Conservation (phyloP, 768 basidiomycete genomes). For the Pluteus cervinus region DNA sequence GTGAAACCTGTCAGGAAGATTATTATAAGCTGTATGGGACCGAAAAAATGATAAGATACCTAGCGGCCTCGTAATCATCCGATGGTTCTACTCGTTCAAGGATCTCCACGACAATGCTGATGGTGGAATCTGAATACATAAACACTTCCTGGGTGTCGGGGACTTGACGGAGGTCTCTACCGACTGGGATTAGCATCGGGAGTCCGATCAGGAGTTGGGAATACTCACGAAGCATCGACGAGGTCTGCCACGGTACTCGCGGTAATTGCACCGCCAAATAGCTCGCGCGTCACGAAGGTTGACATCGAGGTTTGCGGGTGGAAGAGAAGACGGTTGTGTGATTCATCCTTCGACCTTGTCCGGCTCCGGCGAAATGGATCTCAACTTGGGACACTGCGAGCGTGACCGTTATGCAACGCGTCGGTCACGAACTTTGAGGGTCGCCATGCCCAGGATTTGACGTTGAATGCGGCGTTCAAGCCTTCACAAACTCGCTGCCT, state of each 20-base stretch:
- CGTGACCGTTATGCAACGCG: slow-evolving; percentile 21
- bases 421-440: slow-evolving; percentile 15
- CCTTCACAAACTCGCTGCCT: slow-evolving; percentile 4
- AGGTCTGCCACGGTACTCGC: slow-evolving; percentile 49
- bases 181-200: slow-evolving; percentile 4
- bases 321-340: not conserved
- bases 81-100: slow-evolving; percentile 62
- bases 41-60: slow-evolving; percentile 35
- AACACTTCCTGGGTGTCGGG: slow-evolving; percentile 96
- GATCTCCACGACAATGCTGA: slow-evolving; percentile 82
- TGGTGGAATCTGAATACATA: slow-evolving; percentile 58
- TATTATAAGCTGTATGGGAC: slow-evolving; percentile 1
- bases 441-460: slow-evolving; percentile 6
- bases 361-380: slow-evolving; percentile 12
- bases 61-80: slow-evolving; percentile 57
- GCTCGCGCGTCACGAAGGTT: slow-evolving; percentile 28
- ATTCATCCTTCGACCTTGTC: too few relatives aligned
- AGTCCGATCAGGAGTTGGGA: slow-evolving; percentile 1
- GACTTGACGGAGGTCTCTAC: slow-evolving; percentile 56
- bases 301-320: slow-evolving; percentile 10
- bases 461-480: not conserved
- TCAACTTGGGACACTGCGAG: slow-evolving; percentile 14
- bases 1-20: slow-evolving; percentile 61
- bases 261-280: slow-evolving; percentile 88
- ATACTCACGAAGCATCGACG: slow-evolving; percentile 81